Evolutionary conservation across 2,329 filamentous ascomycete species (phyloP), one percentile per base, ranked within the genome.

Genomic region (Elsinoe ampelina): DNA sequence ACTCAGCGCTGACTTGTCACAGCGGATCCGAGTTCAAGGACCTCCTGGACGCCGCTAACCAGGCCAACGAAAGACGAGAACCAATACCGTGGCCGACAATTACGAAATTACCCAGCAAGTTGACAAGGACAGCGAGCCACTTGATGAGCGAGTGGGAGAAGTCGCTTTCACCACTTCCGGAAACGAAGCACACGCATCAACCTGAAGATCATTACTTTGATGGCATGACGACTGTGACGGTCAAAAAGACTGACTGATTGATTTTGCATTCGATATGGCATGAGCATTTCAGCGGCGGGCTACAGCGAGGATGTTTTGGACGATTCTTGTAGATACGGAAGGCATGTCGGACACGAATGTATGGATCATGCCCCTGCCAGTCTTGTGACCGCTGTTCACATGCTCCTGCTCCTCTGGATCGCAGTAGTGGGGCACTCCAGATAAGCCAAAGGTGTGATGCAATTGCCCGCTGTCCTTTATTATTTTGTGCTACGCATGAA

Each of bases 71-170:
- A 54, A 73, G 72, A 51, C 64, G 68, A 55, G 69, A 72, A 57
- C 71, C 74, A 2, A 70, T 77, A 6, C 73, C 86, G 26, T 89
- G 88, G 73, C 84, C 84, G 50, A 80, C 85, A 48, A 78, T 95
- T 57, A 84, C 84, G 67, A 83, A 85, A 61, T 73, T 90, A 41
- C 87, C 90, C 0, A 84, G 83, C 63, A 90, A 89, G 64, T 74
- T 96, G 63, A 88, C 89, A 68, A 81, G 83, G 36, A 92, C 88
- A 0, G 88, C 91, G n/a, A 87, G 84, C 35, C 87, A 86, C 60
- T 77, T 95, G 58, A 89, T 96, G 82, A 86, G 84, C 61, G 90
- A 95, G 67, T 95, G 89, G 88, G 92, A 97, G 73, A 88, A 83
- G 70, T 87, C 81, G 62, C 74, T 91, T 12, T 82, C 51, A 3